These are phyloP conservation scores for Euphorbia pulcherrima DNA, from an alignment of 345 rosid genomes.

Conservation along the genomic window DNA sequence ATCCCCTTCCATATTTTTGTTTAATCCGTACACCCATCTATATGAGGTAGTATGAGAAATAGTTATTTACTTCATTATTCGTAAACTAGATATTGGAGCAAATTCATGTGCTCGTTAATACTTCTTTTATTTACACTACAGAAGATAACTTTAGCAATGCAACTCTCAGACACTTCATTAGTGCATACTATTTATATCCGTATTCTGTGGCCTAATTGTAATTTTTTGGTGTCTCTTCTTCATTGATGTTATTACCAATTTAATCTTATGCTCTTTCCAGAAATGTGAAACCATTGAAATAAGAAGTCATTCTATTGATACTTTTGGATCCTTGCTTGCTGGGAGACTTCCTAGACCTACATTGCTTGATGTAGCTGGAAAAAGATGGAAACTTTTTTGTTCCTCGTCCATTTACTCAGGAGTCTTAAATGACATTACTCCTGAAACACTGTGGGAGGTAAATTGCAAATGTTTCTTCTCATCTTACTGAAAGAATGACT, in stretches of 20 bases:
- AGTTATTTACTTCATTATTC: background rate
- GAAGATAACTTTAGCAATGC: slow-evolving; percentile 1
- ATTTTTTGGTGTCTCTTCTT: background rate
- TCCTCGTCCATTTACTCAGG: slow-evolving; percentile 46
- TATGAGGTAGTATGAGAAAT: background rate
- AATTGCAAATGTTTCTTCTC: slow-evolving; percentile 6
- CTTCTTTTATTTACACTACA: background rate
- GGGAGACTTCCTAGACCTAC: slow-evolving; percentile 40
- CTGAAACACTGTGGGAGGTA: slow-evolving; percentile 96
- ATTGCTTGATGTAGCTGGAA: slow-evolving; percentile 37
- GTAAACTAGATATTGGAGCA: background rate
- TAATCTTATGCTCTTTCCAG: slow-evolving; percentile 35
- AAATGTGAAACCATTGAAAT: slow-evolving; percentile 42
- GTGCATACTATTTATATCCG: background rate
- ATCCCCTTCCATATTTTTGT: background rate
- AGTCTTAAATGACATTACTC: slow-evolving; percentile 43
- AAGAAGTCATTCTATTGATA: slow-evolving; percentile 37
- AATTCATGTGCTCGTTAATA: background rate
- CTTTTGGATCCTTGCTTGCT: slow-evolving; percentile 33
- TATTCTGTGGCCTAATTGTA: background rate
- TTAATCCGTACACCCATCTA: background rate
- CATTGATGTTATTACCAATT: slow-evolving; percentile 14
- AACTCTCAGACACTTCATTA: background rate
- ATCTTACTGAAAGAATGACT: background rate
- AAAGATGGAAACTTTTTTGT: slow-evolving; percentile 54